Evolutionary conservation across 441 rosid genomes (phyloP).

Genomic region (Erodium texanum): DNA sequence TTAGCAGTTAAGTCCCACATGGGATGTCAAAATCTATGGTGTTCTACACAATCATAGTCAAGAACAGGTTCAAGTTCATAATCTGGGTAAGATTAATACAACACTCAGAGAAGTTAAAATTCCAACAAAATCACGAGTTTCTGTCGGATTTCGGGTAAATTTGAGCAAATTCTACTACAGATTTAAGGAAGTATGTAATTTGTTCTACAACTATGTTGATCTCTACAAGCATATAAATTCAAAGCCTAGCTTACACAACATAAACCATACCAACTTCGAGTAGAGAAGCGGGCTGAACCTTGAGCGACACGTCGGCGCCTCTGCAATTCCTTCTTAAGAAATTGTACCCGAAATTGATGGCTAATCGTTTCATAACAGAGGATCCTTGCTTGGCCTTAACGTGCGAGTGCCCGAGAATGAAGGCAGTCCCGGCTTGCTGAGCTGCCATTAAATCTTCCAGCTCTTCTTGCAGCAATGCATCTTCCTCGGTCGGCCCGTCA

Average conservation of each 20-base stretch:
- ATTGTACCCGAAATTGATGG: constrained; percentile 70
- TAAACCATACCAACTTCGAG: constrained; percentile 98
- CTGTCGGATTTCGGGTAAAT: no score
- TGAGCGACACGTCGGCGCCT: constrained; percentile 88
- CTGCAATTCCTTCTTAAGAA: constrained; percentile 84
- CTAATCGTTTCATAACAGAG: constrained; percentile 59
- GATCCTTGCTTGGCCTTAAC: constrained; percentile 87
- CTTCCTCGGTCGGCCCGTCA: constrained; percentile 19
- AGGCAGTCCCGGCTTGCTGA: constrained; percentile 75
- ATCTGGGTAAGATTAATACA: no score
- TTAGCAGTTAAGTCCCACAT: no score
- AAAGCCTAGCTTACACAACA: no score
- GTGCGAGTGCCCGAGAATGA: constrained; percentile 87
- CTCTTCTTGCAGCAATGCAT: constrained; percentile 44
- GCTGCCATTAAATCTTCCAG: constrained; percentile 59
- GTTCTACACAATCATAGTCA: no score
- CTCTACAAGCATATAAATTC: no score
- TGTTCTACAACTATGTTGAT: background rate
- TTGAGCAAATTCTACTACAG: no score
- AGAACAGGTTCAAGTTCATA: no score
- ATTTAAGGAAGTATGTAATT: no score
- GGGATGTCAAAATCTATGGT: no score
- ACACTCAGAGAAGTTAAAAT: no score
- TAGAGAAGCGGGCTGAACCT: constrained; percentile 82
- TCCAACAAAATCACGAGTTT: no score